Conservation (phyloP, 169 alveolate genomes). For the Theileria sp. region DNA sequence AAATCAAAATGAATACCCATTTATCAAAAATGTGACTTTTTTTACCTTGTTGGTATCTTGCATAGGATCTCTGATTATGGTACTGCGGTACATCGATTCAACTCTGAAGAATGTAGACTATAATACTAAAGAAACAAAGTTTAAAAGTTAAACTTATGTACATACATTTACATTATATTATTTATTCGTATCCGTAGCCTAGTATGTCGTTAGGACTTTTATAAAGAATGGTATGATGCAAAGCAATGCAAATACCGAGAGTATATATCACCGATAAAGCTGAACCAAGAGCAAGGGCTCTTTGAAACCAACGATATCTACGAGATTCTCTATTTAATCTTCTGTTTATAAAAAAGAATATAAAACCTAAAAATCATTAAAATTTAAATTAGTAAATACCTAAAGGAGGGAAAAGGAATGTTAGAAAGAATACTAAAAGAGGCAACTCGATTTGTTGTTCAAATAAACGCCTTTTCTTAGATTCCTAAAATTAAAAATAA, state of each 20-base stretch:
- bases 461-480: background rate
- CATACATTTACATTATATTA: conserved; percentile 6
- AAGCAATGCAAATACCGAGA: conserved; percentile 26
- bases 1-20: conserved; percentile 4
- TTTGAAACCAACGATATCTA: conserved; percentile 43
- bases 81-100: background rate
- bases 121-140: background rate
- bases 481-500: conserved; percentile 3
- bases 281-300: conserved; percentile 52
- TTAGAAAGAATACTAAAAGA: conserved; percentile 29
- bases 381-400: conserved; percentile 10
- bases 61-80: conserved; percentile 21
- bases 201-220: conserved; percentile 20
- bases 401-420: conserved; percentile 40
- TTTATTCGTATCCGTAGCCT: conserved; percentile 45
- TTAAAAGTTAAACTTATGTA: background rate
- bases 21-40: conserved; percentile 23
- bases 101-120: background rate
- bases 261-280: conserved; percentile 49
- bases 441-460: conserved; percentile 31
- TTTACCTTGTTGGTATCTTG: conserved; percentile 8
- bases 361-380: conserved; percentile 38
- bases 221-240: conserved; percentile 39
- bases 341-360: conserved; percentile 17
- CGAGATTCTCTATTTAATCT: conserved; percentile 13